A percentile compares a stretch with the other conserved stretches of the same genome.
Evolutionary conservation across 108 stramenopile genomes (phyloP).

Genomic region (Cyclotella baltica): DNA sequence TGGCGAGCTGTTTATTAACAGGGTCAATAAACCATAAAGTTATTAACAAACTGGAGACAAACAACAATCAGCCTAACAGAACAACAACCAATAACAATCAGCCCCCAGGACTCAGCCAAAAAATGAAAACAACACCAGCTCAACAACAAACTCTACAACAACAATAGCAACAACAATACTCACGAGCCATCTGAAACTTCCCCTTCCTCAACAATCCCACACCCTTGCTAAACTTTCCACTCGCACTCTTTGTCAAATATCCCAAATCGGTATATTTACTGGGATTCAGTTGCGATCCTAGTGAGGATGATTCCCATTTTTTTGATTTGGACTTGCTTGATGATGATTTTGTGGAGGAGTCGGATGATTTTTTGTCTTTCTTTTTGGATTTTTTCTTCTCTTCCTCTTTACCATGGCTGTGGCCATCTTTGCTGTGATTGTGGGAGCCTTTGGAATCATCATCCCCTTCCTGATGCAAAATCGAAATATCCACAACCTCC

Average conservation of each 20-base stretch:
- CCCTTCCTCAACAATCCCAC: background rate
- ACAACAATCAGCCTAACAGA: too few species aligned
- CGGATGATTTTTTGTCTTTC: too few species aligned
- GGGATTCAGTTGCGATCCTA: conserved; percentile 6
- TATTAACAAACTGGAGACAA: too few species aligned
- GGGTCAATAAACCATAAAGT: too few species aligned
- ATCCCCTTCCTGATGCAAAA: background rate
- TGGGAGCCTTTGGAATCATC: background rate
- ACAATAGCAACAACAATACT: background rate
- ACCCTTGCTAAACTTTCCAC: background rate
- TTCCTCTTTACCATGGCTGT: background rate
- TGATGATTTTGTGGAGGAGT: background rate
- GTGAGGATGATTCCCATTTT: background rate
- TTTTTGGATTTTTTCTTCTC: background rate
- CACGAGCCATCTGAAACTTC: background rate
- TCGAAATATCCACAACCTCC: background rate
- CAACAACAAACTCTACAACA: background rate
- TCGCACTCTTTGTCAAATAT: background rate
- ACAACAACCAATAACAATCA: too few species aligned
- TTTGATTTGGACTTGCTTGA: background rate
- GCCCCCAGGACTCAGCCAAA: too few species aligned
- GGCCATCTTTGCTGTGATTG: background rate
- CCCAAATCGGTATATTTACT: background rate
- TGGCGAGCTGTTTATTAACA: too few species aligned
- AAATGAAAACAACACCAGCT: background rate